phyloP scores from a whole-genome alignment of 306 rosid species.

The Calophaca sinica region DNA sequence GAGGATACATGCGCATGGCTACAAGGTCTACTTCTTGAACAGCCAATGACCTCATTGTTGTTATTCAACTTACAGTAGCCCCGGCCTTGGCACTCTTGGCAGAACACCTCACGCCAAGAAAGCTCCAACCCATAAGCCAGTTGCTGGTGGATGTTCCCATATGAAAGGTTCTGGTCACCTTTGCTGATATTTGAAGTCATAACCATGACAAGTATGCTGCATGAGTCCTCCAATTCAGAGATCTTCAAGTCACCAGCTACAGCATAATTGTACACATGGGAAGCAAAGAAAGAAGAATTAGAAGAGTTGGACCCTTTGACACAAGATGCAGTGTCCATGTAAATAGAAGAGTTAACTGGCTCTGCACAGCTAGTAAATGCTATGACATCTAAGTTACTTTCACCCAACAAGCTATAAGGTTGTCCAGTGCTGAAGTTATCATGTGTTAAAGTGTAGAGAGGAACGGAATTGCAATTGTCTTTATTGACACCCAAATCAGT shows the following conservation, averaged over 20 bases:
- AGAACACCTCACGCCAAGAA: conserved; percentile 16
- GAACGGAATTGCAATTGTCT: conserved; percentile 32
- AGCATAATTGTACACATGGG: conserved; percentile 1
- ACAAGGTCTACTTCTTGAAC: neutral
- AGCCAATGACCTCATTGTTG: conserved; percentile 26
- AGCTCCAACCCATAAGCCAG: conserved; percentile 43
- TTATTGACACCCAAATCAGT: conserved; percentile 9
- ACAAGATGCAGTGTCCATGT: conserved; percentile 25
- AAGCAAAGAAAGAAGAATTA: neutral
- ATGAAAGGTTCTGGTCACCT: conserved; percentile 1
- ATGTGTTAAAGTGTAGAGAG: conserved; percentile 29
- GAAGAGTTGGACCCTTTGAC: conserved; percentile 12
- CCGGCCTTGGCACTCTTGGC: conserved; percentile 36
- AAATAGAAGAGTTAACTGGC: neutral
- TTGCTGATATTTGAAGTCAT: conserved; percentile 3
- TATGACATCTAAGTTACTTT: conserved; percentile 7
- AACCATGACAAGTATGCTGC: conserved; percentile 12
- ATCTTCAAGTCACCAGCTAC: conserved; percentile 16
- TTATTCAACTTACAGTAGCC: conserved; percentile 8
- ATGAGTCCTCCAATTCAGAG: conserved; percentile 35
- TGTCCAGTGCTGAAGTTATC: conserved; percentile 34
- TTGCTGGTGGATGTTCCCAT: conserved; percentile 23
- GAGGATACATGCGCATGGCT: neutral
- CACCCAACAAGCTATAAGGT: conserved; percentile 14
- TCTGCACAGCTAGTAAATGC: conserved; percentile 25